Conservation (phyloP, 2,329 filamentous ascomycete genomes). For the Neofusicoccum ribis region DNA sequence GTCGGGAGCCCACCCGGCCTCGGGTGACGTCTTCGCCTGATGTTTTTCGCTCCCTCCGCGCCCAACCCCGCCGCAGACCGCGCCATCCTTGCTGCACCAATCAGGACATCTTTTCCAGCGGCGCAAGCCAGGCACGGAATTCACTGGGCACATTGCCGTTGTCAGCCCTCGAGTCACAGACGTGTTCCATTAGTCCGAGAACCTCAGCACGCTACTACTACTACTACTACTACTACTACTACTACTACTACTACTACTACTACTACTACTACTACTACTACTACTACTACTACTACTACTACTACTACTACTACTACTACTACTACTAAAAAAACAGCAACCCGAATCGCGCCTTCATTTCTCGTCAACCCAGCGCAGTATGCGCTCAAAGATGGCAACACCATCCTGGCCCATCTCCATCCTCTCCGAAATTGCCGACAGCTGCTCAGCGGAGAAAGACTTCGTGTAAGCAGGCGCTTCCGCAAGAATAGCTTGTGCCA, state of each 20-base stretch:
- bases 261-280: no score
- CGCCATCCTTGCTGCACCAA: not conserved
- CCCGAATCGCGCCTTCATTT: not conserved
- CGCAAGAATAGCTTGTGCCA: conserved; percentile 11
- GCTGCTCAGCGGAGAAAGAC: not conserved
- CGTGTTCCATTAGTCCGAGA: no score
- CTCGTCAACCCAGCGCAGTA: conserved; percentile 10
- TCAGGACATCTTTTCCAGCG: not conserved
- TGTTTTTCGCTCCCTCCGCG: not conserved
- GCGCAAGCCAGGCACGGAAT: not conserved
- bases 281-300: no score
- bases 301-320: no score
- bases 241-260: no score
- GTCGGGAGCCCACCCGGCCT: not conserved
- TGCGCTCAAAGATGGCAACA: conserved; percentile 5
- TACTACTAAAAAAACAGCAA: no score
- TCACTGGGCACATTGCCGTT: no score
- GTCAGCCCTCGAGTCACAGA: no score
- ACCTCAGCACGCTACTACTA: no score
- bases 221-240: no score
- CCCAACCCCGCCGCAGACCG: conserved; percentile 1
- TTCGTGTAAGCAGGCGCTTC: conserved; percentile 9
- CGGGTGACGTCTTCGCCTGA: conserved; percentile 21
- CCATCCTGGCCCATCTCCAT: conserved; percentile 15
- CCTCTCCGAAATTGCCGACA: not conserved